A percentile compares a stretch with the other conserved stretches of the same genome.
Evolutionary conservation across 768 basidiomycete species (phyloP).

Genomic region (Phylloporus rhodoxanthus): DNA sequence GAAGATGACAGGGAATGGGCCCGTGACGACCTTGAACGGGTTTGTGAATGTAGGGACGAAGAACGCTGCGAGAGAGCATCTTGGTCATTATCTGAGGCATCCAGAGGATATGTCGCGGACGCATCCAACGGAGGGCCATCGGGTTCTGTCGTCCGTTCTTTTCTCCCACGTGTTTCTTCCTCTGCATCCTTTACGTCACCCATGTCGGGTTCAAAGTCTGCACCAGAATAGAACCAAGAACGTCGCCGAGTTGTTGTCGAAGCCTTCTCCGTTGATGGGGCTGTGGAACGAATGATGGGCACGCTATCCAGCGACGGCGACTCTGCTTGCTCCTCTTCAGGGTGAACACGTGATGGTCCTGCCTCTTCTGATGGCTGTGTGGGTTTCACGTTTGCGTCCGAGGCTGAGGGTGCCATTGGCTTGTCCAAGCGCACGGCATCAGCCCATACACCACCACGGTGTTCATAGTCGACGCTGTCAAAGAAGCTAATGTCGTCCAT

Average conservation of each 20-base stretch:
- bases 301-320: conserved; percentile 21
- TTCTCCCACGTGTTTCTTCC: conserved; percentile 16
- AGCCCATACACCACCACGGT: conserved; percentile 86
- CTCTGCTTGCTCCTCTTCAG: conserved; percentile 28
- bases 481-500: conserved; percentile 99
- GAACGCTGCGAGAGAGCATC: conserved; percentile 33
- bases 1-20: conserved; percentile 34
- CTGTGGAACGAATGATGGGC: conserved; percentile 19
- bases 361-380: conserved; percentile 33
- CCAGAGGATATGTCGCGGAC: conserved; percentile 3
- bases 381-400: conserved; percentile 6
- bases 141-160: conserved; percentile 31
- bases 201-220: conserved; percentile 32
- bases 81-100: conserved; percentile 17
- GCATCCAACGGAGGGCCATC: conserved; percentile 23
- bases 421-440: conserved; percentile 56
- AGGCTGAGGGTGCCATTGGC: conserved; percentile 8
- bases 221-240: conserved; percentile 53
- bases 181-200: conserved; percentile 22
- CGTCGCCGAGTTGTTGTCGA: conserved; percentile 36
- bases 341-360: conserved; percentile 22
- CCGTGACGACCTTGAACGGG: conserved; percentile 28
- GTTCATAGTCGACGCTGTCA: conserved; percentile 57
- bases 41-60: conserved; percentile 41
- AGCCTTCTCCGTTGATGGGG: conserved; percentile 18